These are phyloP conservation scores for Alectoria sarmentosa DNA, from an alignment of 495 filamentous ascomycete genomes.

Conservation along the genomic window DNA sequence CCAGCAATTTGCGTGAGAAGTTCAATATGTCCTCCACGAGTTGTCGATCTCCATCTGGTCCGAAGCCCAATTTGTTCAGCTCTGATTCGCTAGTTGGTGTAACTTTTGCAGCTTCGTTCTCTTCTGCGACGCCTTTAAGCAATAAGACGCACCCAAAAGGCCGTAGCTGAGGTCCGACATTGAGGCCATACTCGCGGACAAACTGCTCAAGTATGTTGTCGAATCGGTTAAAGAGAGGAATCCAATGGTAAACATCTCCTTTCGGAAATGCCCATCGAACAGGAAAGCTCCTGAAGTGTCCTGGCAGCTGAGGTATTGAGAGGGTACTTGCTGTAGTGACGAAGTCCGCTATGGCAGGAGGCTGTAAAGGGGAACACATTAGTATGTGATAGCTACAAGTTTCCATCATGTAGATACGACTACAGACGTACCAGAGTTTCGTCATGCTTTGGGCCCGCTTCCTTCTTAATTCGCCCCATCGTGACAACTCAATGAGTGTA, in stretches of 20 bases:
- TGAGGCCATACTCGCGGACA: conserved; percentile 73
- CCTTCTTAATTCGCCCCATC: conserved; percentile 98
- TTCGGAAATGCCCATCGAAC: conserved; percentile 91
- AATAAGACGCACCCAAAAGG: conserved; percentile 62
- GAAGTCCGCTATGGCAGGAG: conserved; percentile 76
- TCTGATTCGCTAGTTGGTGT: conserved; percentile 38
- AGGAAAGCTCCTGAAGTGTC: conserved; percentile 72
- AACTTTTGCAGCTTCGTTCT: conserved; percentile 32
- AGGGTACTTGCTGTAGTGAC: conserved; percentile 59
- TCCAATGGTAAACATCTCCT: conserved; percentile 98
- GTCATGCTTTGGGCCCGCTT: conserved; percentile 83
- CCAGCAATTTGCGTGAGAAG: conserved; percentile 79
- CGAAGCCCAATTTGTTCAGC: conserved; percentile 53
- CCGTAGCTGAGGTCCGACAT: conserved; percentile 70
- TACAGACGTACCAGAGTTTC: conserved; percentile 73
- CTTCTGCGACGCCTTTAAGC: conserved; percentile 42
- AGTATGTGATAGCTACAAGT: conserved; percentile 8
- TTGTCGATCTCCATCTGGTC: conserved; percentile 65
- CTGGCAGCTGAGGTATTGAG: conserved; percentile 67
- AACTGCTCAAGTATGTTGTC: conserved; percentile 79
- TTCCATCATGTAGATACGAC: conserved; percentile 9
- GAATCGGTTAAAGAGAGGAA: conserved; percentile 87
- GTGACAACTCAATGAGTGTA: conserved; percentile 33
- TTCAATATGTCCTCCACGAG: conserved; percentile 71
- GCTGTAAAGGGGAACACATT: conserved; percentile 43